A percentile compares a stretch with the other conserved stretches of the same genome.
phyloP scores from a whole-genome alignment of 495 filamentous ascomycete species.

The Aspergillus bertholletiae region DNA sequence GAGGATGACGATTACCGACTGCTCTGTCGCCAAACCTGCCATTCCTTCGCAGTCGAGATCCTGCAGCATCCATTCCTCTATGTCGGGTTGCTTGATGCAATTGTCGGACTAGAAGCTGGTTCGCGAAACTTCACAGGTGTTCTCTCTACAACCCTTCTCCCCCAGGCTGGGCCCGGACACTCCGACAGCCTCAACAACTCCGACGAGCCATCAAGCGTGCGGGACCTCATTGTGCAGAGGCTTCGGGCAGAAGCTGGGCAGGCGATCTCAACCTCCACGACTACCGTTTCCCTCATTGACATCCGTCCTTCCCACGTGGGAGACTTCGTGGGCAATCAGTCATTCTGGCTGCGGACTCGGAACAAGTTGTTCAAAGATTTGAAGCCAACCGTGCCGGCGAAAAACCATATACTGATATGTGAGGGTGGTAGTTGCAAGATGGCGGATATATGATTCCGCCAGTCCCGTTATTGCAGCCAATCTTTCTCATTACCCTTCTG shows the following conservation, averaged over 20 bases:
- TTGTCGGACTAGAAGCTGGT: constrained; percentile 68
- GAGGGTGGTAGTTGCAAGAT: constrained; percentile 46
- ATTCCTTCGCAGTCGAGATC: constrained; percentile 84
- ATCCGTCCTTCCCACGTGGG: constrained; percentile 42
- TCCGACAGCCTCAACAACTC: constrained; percentile 18
- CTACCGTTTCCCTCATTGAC: constrained; percentile 36
- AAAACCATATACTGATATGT: constrained; percentile 47
- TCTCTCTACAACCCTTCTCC: constrained; percentile 28
- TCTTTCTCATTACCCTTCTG: background rate
- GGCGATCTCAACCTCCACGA: constrained; percentile 34
- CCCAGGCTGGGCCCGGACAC: constrained; percentile 9
- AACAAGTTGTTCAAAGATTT: constrained; percentile 45
- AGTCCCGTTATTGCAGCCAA: too few species aligned
- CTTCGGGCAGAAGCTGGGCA: constrained; percentile 36
- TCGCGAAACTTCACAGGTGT: constrained; percentile 41
- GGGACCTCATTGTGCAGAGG: constrained; percentile 35
- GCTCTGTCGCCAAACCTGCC: constrained; percentile 69
- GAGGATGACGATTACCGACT: constrained; percentile 59
- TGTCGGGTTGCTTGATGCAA: constrained; percentile 67
- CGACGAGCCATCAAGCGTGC: constrained; percentile 30
- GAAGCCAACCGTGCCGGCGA: constrained; percentile 33
- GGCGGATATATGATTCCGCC: constrained; percentile 30
- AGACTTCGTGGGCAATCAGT: constrained; percentile 47
- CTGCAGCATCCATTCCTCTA: constrained; percentile 91
- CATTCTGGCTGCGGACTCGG: constrained; percentile 51